Evolutionary conservation across 139 green algal species (phyloP), one percentile per base, ranked within the genome.

Genomic region (Limnomonas spitsbergensis): DNA sequence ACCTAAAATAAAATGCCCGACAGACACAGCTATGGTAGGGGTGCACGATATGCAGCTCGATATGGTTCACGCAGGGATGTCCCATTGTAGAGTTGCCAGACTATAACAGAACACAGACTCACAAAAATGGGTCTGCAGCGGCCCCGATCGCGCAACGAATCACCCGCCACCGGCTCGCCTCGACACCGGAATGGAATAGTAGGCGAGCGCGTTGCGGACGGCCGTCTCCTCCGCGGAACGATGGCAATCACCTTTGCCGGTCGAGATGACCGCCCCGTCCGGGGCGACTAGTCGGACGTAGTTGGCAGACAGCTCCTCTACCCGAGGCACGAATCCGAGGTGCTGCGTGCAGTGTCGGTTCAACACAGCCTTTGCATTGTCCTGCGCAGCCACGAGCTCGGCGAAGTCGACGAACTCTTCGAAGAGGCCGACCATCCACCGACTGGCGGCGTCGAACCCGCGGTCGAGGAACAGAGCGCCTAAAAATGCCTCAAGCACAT

Each of bases 401-500:
- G 61, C 29, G 61, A 72, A 72, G 61, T 72, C 61, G 61, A 72
- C 61, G 61, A 20, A 7, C 9, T 34, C 26, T 36, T 72, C 61
- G 27, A 72, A 36, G 61, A 72, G 27, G 27, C 27, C 6, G 26
- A 72, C 29, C 9, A 72, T 20, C 61, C 61, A 72, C 27, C 7
- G 26, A 7, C 9, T 36, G 27, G 29, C 61, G 27, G 29, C 29
- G 61, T 72, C 61, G 61, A 39, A 39, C 6, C 61, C 61, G 61
- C 27, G 26, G 61, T 72, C 61, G 61, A 36, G 9, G 61, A 66
- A 82, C 4, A 82, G 32, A 9, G 77, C 77, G 2, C 77, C 77
- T 24, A 82, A 1, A 1, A 82, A 42, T 0, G 77, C 69, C 52
- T 82, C 77, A 40, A 77, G 69, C 26, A 42, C 9, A 42, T 82